Evolutionary conservation across 352 stramenopile species (phyloP).

Genomic region (Globisporangium acanthophoron): DNA sequence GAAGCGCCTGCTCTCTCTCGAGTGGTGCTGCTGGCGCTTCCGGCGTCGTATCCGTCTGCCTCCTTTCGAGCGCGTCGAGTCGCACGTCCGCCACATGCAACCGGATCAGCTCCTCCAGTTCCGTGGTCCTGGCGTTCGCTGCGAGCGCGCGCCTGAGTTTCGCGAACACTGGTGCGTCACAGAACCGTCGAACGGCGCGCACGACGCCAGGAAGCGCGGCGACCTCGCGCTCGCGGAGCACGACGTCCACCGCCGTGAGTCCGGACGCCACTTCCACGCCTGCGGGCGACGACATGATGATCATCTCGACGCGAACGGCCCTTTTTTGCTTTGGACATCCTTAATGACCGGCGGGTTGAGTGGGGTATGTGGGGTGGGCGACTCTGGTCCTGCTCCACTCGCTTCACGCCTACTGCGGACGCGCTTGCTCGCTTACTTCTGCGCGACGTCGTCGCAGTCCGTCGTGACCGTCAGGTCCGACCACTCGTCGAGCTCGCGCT

Average conservation of each 20-base stretch:
- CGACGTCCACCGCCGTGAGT: slow-evolving; percentile 9
- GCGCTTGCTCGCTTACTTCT: no score
- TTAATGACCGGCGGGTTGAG: no score
- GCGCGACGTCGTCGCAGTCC: slow-evolving; percentile 16
- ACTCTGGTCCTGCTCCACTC: no score
- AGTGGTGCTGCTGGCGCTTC: not conserved
- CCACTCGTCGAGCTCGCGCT: slow-evolving; percentile 16
- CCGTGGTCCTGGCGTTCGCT: not conserved
- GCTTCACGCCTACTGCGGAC: no score
- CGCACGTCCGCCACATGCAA: not conserved
- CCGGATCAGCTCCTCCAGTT: slow-evolving; percentile 4
- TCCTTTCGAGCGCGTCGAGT: slow-evolving; percentile 5
- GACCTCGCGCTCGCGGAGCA: slow-evolving; percentile 8
- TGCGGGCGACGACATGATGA: not conserved
- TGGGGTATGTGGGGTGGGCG: no score
- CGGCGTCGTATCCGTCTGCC: not conserved
- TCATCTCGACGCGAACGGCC: no score
- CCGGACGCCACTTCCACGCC: slow-evolving; percentile 2
- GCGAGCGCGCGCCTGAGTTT: slow-evolving; percentile 7
- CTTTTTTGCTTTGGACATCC: no score
- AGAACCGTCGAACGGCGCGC: slow-evolving; percentile 9
- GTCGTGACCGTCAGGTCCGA: slow-evolving; percentile 10
- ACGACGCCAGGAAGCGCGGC: slow-evolving; percentile 3
- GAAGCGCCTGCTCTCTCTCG: not conserved
- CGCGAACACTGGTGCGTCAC: slow-evolving; percentile 4